Conservation (phyloP, 2,329 filamentous ascomycete species). For the Aspergillus oerlinghausenensis region DNA sequence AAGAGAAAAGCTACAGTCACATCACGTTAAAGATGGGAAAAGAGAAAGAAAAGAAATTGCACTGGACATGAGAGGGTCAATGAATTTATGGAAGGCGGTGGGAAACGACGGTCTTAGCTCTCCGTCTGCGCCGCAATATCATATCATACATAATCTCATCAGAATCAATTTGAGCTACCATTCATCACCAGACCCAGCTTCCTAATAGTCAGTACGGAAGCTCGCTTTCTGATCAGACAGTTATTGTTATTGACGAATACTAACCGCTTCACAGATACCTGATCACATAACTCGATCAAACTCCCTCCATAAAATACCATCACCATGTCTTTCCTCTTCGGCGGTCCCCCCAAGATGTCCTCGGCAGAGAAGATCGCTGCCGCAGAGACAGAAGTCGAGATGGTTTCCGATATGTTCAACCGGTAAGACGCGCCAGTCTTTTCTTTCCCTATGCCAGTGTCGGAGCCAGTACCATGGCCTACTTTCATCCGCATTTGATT, state of each 20-base stretch:
- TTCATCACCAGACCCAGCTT: background rate
- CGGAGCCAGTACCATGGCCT: background rate
- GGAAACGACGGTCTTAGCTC: conserved; percentile 26
- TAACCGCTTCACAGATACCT: background rate
- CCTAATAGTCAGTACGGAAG: background rate
- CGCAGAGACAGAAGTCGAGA: conserved; percentile 95
- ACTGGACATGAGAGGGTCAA: conserved; percentile 6
- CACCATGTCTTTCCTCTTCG: conserved; percentile 70
- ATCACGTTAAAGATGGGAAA: conserved; percentile 16
- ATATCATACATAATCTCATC: conserved; percentile 4
- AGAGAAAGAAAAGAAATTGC: conserved; percentile 9
- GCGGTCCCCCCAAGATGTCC: conserved; percentile 73
- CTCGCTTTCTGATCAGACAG: background rate
- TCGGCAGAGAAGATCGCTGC: conserved; percentile 96
- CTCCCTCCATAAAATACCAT: conserved; percentile 1
- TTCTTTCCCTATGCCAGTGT: background rate
- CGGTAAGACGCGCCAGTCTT: conserved; percentile 55
- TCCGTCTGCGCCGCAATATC: conserved; percentile 2
- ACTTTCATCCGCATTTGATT: background rate
- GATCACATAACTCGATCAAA: background rate
- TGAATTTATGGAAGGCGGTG: conserved; percentile 19
- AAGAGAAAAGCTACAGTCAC: conserved; percentile 17
- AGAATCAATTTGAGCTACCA: background rate
- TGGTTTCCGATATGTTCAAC: conserved; percentile 97
- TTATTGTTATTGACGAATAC: background rate